Evolutionary conservation across 2,329 filamentous ascomycete genomes (phyloP), one percentile per base, ranked within the genome.

Genomic region (Fusarium sp.): DNA sequence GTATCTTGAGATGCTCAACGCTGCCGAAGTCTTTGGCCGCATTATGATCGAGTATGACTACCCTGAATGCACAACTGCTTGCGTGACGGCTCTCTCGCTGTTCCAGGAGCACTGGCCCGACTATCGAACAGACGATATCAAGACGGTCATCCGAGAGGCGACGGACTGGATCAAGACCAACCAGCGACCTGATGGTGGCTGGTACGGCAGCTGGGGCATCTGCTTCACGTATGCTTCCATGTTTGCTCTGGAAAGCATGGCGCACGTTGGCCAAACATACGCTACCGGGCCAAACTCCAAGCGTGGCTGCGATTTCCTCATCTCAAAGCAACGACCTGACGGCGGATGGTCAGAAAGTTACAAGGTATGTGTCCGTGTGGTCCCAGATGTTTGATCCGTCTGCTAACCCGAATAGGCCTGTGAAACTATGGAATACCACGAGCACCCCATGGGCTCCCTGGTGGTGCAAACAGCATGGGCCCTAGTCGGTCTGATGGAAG

Each of bases 21-120:
- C 95, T 0, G 96, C 96, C 2, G 96, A 99, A 79, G 95, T 99
- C 0, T 99, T 99, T 79, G 95, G 94, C 13, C 89, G 91, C 18
- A 99, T 99, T 82, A 99, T 99, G 96, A 92, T 99, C 57, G 95
- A 98, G 78, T 99, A 99, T 79, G 94, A 97, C 79, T 98, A 99
- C 77, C 94, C 95, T 0, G 96, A 99, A 80, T 99, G 96, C 84
- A 99, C 96, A 1, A 98, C 96, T 3, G 95, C 96, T 1, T 94
- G 94, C 31, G 92, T 99, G 4, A 98, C 94, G 1, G 94, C 93
- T 0, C 85, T 99, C 18, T 92, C 91, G 6, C 85, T 95, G 2
- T 98, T 98, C 84, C 88, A 89, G 71, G 87, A 92, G 75, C 87
- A 93, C 78, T 97, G 94, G 85, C 94, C 95, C 0, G 84, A 91